Base-by-base conservation (phyloP, 2,329 filamentous ascomycete genomes). In the Leptographium wingfieldii region DNA sequence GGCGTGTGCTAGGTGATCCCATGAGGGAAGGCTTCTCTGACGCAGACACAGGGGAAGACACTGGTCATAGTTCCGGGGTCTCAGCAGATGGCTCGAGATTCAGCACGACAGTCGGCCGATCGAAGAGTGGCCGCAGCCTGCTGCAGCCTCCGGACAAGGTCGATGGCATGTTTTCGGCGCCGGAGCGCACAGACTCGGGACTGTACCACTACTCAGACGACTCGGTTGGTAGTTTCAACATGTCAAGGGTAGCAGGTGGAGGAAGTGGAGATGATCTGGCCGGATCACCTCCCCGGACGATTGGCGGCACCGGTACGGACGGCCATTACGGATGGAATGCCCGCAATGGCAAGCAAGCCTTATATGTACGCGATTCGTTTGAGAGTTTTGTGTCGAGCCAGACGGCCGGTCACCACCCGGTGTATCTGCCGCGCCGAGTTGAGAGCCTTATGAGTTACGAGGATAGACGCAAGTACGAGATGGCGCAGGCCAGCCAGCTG, bases 391-490 rank as follows among this genome's bases (percentile, higher is more conserved):
- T 80, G 58, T 87, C 84, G 3, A 77, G 73, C 3, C 77, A 76
- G 25, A 84, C 82, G 0, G 78, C 73, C 10, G 58, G 43, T 12
- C 75, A 72, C 56, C 80, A 82, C 65, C 85, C 83, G 0, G 77
- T 90, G 35, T 84, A 84, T 66, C 73, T 86, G 68, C 87, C 87
- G 0, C 80, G 82, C 14, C 77, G 82, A 51, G 83, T 91, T 55
- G 87, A 92, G 66, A 87, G 81, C 67, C 82, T 92, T 67, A 88
- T 95, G 82, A 83, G 83, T 63, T 84, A 87, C 7, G 88, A 94
- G 69, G 88, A 92, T 68, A 81, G 83, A 43, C 80, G 80, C 64
- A 87, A 90, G 67, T 89, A 91, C 68, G 80, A 84, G 66, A 80
- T 88, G 67, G 84, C 85, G 2, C 87, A 87, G 68, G 77, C 79